A percentile compares a stretch with the other conserved stretches of the same genome.
Conservation (phyloP, 1,284 basidiomycete species). For the Cutaneotrichosporon sp. region DNA sequence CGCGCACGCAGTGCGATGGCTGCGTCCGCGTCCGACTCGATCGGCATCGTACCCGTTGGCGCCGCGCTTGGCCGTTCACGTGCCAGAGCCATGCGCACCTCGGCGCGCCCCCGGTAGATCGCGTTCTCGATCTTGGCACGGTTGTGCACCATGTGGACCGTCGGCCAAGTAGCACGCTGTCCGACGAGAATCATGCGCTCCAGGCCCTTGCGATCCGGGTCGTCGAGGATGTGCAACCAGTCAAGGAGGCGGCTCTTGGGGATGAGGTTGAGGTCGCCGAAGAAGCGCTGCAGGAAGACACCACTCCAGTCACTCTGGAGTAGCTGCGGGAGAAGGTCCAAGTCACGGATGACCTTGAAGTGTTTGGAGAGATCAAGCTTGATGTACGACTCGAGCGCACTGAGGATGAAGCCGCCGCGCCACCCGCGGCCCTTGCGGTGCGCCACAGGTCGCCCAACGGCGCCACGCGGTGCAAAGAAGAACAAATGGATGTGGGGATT, state of each 20-base stretch:
- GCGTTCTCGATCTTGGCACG: constrained; percentile 64
- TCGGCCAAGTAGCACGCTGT: constrained; percentile 90
- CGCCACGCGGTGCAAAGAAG: constrained; percentile 91
- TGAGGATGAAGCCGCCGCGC: constrained; percentile 92
- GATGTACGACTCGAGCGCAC: constrained; percentile 86
- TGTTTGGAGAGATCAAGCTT: constrained; percentile 90
- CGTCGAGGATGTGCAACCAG: constrained; percentile 78
- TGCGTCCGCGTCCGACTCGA: constrained; percentile 52
- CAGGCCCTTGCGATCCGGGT: constrained; percentile 75
- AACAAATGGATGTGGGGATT: constrained; percentile 99
- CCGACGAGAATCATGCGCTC: constrained; percentile 81
- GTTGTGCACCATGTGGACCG: constrained; percentile 91
- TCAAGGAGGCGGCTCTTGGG: constrained; percentile 78
- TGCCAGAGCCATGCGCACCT: constrained; percentile 61
- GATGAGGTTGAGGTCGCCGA: constrained; percentile 64
- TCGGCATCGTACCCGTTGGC: constrained; percentile 33
- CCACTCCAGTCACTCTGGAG: constrained; percentile 93
- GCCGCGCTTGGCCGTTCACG: constrained; percentile 43
- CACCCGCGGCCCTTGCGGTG: constrained; percentile 58
- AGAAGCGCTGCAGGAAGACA: constrained; percentile 74
- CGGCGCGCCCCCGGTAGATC: constrained; percentile 74
- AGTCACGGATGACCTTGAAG: constrained; percentile 89
- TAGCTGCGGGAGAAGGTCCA: constrained; percentile 82
- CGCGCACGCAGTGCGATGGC: constrained; percentile 45
- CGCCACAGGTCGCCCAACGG: constrained; percentile 63